Base-by-base conservation (phyloP, 768 basidiomycete species). In the Mycena crocata region DNA sequence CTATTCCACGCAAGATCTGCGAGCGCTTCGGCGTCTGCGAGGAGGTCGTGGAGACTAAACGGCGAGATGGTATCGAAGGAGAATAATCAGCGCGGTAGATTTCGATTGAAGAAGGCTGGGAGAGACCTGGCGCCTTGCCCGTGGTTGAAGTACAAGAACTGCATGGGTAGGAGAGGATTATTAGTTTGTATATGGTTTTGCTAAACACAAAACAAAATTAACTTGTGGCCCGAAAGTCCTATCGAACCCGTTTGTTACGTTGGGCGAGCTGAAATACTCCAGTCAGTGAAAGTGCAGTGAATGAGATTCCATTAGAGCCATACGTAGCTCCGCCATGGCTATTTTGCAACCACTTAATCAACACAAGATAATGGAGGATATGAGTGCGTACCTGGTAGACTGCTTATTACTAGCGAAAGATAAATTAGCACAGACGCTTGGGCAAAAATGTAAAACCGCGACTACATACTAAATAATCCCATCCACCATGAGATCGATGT, bases 201-300 rank as follows among this genome's bases (percentile, higher is more conserved):
- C 9, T 68, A 23, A 15, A 21, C 35, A 34, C 17, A 32, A 35
- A 26, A 30, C 3, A 17, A 5, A 34, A 48, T 3, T 5, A 13
- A 63, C 68, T 57, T 70, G 69, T 3, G 75, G 74, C 12, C 75
- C 75, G 48, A 74, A 75, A 9, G 76, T 77, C 26, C 76, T 62
- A 44, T 77, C 76, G 49, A 77, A 74, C 1, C 76, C 76, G 40
- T 71, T 46, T 13, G 74, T 75, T 31, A 77, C 68, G 49, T 77
- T 77, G 3, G 75, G 75, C 21, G 61, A 58, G 26, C 69, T 70
- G 32, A 14, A n/a, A 1, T 10, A 12, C 28, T 32, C 12, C 5
- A n/a, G 28, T 56, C 14, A n/a, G 24, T 30, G 3, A n/a, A n/a
- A n/a, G n/a, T n/a, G n/a, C n/a, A n/a, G n/a, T n/a, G n/a, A n/a